Conservation (phyloP, 1,284 basidiomycete species). For the Neotropicomus parvogracilis region DNA sequence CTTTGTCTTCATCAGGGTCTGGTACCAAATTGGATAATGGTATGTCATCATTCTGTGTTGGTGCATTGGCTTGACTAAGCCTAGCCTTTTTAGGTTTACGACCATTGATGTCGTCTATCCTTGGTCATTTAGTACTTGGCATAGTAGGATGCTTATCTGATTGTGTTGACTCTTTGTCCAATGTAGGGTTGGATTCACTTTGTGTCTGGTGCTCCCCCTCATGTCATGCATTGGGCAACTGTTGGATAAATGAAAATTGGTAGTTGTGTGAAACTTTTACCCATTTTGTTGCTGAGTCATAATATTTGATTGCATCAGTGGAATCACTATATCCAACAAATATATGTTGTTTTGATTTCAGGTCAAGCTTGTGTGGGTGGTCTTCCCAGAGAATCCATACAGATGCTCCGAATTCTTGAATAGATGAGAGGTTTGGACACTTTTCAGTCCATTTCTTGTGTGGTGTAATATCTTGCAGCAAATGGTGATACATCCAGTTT, state of each 20-base stretch:
- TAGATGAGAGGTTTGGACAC: background rate
- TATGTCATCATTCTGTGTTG: too few relatives aligned
- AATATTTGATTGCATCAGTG: background rate
- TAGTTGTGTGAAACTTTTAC: background rate
- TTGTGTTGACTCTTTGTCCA: too few relatives aligned
- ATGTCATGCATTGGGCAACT: background rate
- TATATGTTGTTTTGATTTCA: rapidly evolving
- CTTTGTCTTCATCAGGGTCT: background rate
- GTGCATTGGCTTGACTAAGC: too few relatives aligned
- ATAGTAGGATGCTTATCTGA: too few relatives aligned
- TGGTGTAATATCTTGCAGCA: background rate
- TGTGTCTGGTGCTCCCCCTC: background rate
- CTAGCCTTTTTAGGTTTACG: too few relatives aligned
- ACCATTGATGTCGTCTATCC: too few relatives aligned
- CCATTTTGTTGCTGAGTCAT: background rate
- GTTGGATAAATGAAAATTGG: too few relatives aligned
- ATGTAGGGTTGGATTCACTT: too few relatives aligned
- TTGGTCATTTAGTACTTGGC: too few relatives aligned
- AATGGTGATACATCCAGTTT: background rate
- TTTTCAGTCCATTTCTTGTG: background rate
- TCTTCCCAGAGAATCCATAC: slow-evolving; percentile 1
- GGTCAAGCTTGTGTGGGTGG: background rate
- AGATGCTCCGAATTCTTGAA: background rate
- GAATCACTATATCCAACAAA: background rate
- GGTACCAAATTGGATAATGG: too few relatives aligned